Conservation (phyloP, 805 yeast species). For the Ogataea saltuana region DNA sequence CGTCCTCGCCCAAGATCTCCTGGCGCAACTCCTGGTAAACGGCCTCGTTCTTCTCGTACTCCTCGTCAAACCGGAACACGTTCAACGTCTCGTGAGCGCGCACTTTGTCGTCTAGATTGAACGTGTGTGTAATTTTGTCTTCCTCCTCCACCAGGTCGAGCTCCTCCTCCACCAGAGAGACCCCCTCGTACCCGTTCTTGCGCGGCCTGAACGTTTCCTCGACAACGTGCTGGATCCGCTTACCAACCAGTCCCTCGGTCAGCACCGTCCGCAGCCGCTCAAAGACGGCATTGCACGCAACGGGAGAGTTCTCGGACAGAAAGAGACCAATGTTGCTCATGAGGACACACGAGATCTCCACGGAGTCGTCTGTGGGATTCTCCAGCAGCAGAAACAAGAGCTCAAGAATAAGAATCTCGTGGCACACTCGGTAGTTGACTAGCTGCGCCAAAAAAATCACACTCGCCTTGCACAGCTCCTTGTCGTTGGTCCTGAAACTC, state of each 20-base stretch:
- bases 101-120: conserved; percentile 54
- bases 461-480: conserved; percentile 42
- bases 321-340: conserved; percentile 53
- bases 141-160: conserved; percentile 66
- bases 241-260: conserved; percentile 51
- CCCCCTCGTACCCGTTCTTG: conserved; percentile 41
- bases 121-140: conserved; percentile 56
- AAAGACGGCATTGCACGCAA: conserved; percentile 42
- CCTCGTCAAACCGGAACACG: conserved; percentile 48
- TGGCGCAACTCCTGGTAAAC: conserved; percentile 44
- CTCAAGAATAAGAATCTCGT: conserved; percentile 55
- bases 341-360: conserved; percentile 54
- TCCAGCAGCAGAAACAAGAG: conserved; percentile 48
- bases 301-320: conserved; percentile 42
- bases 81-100: conserved; percentile 49
- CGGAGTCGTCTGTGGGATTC: conserved; percentile 49
- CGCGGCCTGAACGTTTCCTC: conserved; percentile 55
- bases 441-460: conserved; percentile 59
- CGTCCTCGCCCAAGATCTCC: conserved; percentile 48
- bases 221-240: conserved; percentile 46
- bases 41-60: conserved; percentile 51
- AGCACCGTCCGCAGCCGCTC: conserved; percentile 62
- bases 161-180: conserved; percentile 42
- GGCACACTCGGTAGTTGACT: conserved; percentile 60
- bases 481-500: conserved; percentile 49